Conservation (phyloP, 2,329 filamentous ascomycete species). For the Biscogniauxia marginata region DNA sequence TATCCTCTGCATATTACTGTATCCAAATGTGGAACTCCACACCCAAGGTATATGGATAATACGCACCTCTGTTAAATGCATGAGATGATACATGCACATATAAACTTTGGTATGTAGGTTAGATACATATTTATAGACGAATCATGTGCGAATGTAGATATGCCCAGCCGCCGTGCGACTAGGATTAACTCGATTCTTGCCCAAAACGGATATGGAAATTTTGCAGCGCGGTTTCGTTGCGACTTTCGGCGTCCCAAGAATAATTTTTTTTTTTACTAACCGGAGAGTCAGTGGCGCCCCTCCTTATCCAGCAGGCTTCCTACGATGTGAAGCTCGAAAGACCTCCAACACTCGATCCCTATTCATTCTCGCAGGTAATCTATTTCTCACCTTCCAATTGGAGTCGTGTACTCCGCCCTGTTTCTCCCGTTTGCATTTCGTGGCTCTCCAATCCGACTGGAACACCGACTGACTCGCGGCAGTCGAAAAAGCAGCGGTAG, state of each 20-base stretch:
- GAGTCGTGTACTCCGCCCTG: slow-evolving; percentile 10
- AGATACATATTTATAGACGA: neutral
- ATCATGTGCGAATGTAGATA: neutral
- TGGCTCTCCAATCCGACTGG: neutral
- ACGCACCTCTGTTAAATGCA: neutral
- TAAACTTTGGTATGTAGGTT: too few relatives aligned
- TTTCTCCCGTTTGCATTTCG: slow-evolving; percentile 9
- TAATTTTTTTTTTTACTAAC: slow-evolving; percentile 1
- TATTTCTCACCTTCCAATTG: slow-evolving; percentile 16
- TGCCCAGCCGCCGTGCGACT: neutral
- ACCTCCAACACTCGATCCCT: slow-evolving; percentile 11
- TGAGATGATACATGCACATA: neutral
- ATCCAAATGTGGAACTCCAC: too few relatives aligned
- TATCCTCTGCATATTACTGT: too few relatives aligned
- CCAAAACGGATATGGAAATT: neutral
- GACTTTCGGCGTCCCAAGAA: slow-evolving; percentile 8
- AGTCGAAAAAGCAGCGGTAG: neutral
- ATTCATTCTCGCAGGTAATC: slow-evolving; percentile 24
- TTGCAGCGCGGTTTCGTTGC: neutral
- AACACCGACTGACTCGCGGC: neutral
- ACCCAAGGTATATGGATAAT: neutral
- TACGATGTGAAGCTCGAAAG: slow-evolving; percentile 16
- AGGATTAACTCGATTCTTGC: neutral
- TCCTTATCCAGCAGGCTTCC: slow-evolving; percentile 6
- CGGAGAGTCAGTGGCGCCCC: slow-evolving; percentile 1